A percentile compares a stretch with the other conserved stretches of the same genome.
phyloP scores from a whole-genome alignment of 2,329 filamentous ascomycete genomes.

The Ilyonectria robusta region DNA sequence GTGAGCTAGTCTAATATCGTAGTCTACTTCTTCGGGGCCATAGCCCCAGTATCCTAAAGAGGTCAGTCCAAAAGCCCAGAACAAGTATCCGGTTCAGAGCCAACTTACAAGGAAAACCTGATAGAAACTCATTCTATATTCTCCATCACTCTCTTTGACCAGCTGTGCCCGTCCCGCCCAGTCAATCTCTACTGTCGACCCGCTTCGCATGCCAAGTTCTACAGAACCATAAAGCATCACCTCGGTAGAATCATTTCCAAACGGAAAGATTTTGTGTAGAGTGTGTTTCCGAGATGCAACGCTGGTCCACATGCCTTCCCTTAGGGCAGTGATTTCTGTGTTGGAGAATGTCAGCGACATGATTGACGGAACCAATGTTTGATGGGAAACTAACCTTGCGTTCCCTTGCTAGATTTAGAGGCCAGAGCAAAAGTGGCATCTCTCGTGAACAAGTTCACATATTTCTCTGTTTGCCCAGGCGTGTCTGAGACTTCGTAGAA shows the following conservation, averaged over 20 bases:
- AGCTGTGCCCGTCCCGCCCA: constrained; percentile 71
- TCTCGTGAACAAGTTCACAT: constrained; percentile 46
- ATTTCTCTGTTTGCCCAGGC: constrained; percentile 47
- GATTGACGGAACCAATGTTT: constrained; percentile 14
- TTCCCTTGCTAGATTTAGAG: constrained; percentile 44
- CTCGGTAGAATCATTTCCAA: constrained; percentile 43
- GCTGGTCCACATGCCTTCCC: constrained; percentile 50
- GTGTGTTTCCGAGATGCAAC: constrained; percentile 49
- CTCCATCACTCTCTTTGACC: constrained; percentile 60
- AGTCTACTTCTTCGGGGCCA: constrained; percentile 12
- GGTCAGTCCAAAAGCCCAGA: not conserved
- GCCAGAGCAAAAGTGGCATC: constrained; percentile 52
- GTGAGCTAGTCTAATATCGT: too few species aligned
- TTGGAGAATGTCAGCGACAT: not conserved
- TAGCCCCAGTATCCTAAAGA: constrained; percentile 36
- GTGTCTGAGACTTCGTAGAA: constrained; percentile 53
- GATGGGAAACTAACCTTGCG: constrained; percentile 38
- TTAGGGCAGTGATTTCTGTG: constrained; percentile 47
- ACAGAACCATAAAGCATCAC: constrained; percentile 53
- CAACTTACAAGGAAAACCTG: constrained; percentile 67
- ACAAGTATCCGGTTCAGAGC: too few species aligned
- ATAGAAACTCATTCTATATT: constrained; percentile 67
- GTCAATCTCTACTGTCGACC: constrained; percentile 56
- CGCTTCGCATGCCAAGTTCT: constrained; percentile 45
- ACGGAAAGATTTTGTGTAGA: constrained; percentile 50